phyloP scores from a whole-genome alignment of 495 filamentous ascomycete species.

The Penicillium fimorum region DNA sequence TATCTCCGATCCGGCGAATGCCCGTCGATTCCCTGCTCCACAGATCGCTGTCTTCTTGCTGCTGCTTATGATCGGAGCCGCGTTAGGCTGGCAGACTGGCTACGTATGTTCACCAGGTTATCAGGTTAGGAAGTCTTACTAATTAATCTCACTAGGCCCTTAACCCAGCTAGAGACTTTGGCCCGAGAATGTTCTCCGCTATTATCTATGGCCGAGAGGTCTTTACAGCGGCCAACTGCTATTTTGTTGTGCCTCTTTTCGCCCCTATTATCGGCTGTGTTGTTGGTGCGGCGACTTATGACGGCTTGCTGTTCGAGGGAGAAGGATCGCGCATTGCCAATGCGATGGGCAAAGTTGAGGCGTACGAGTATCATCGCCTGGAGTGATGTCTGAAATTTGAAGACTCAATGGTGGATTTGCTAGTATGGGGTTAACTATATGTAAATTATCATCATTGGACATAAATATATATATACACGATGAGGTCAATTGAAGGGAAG shows the following conservation, averaged over 20 bases:
- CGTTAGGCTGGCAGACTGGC: slow-evolving; percentile 39
- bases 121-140: not conserved
- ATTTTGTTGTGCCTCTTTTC: slow-evolving; percentile 36
- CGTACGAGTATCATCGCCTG: slow-evolving; percentile 29
- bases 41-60: slow-evolving; percentile 35
- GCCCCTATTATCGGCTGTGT: slow-evolving; percentile 35
- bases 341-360: slow-evolving; percentile 30
- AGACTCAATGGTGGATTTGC: not conserved
- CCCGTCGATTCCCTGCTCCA: slow-evolving; percentile 27
- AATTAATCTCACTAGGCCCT: slow-evolving; percentile 28
- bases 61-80: slow-evolving; percentile 33
- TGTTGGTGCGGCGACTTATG: slow-evolving; percentile 31
- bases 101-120: slow-evolving; percentile 27
- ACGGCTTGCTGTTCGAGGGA: slow-evolving; percentile 32
- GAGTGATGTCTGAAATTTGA: slow-evolving; percentile 13
- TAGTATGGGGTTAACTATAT: not conserved
- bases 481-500: not conserved
- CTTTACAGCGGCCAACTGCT: slow-evolving; percentile 32
- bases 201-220: slow-evolving; percentile 35
- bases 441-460: not conserved
- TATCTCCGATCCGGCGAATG: slow-evolving; percentile 31
- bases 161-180: slow-evolving; percentile 38
- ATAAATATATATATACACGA: not conserved
- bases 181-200: slow-evolving; percentile 37
- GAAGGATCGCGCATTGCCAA: slow-evolving; percentile 34